These are phyloP conservation scores for Hippophae rhamnoides DNA, from an alignment of 306 rosid species.

Conservation along the genomic window DNA sequence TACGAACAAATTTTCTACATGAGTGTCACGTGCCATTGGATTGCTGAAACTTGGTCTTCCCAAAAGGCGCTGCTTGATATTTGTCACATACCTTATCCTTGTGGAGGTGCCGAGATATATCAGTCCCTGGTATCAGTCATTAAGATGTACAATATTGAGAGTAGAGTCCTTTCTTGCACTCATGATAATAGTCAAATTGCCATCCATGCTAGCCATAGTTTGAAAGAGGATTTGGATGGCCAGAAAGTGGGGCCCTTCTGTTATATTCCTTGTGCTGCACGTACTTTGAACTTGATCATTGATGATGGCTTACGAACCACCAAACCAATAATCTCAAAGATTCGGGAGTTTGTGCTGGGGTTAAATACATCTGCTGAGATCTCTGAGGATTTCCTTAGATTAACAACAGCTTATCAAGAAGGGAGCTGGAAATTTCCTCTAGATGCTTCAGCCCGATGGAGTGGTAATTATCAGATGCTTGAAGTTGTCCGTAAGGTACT, in stretches of 20 bases:
- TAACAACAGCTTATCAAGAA: constrained; percentile 73
- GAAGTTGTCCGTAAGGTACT: constrained; percentile 78
- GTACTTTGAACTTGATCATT: constrained; percentile 68
- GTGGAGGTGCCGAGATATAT: constrained; percentile 66
- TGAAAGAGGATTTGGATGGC: constrained; percentile 63
- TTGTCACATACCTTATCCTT: constrained; percentile 70
- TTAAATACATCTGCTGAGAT: constrained; percentile 63
- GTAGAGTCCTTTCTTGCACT: constrained; percentile 76
- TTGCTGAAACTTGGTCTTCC: constrained; percentile 81
- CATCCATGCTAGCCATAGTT: constrained; percentile 62
- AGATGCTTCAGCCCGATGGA: constrained; percentile 85
- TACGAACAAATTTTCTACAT: constrained; percentile 66
- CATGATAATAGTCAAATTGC: constrained; percentile 74
- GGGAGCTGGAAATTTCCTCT: constrained; percentile 87
- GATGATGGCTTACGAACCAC: constrained; percentile 73
- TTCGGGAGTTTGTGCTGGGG: constrained; percentile 70
- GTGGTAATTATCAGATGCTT: constrained; percentile 92
- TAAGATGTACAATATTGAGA: constrained; percentile 69
- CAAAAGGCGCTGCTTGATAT: constrained; percentile 81
- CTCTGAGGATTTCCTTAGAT: constrained; percentile 62
- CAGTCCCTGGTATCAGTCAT: constrained; percentile 56
- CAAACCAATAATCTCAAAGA: constrained; percentile 51
- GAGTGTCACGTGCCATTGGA: constrained; percentile 94
- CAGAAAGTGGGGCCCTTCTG: constrained; percentile 80
- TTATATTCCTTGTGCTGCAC: constrained; percentile 89